These are phyloP conservation scores for Bassia scoparia DNA, from an alignment of 148 eudicot genomes.

Conservation along the genomic window DNA sequence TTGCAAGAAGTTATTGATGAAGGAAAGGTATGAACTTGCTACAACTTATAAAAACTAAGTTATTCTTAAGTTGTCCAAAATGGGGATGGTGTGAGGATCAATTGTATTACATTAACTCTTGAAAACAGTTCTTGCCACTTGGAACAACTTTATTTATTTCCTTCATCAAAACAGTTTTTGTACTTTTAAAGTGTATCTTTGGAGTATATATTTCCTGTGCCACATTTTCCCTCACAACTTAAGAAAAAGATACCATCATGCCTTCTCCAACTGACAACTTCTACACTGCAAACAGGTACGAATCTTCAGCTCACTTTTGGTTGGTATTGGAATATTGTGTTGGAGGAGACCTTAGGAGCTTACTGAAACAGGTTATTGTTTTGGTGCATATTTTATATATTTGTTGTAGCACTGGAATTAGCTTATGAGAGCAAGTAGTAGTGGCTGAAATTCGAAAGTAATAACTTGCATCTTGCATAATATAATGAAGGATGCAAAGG, in stretches of 20 bases:
- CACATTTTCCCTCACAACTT: neutral
- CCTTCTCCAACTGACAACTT: neutral
- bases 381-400: neutral
- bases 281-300: conserved; percentile 51
- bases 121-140: too few relatives aligned
- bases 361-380: conserved; percentile 63
- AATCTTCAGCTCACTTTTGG: conserved; percentile 95
- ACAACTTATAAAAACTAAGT: too few relatives aligned
- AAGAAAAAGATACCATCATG: neutral
- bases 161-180: too few relatives aligned
- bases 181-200: neutral
- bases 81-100: too few relatives aligned
- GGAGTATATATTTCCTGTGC: neutral
- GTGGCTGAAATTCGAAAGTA: neutral
- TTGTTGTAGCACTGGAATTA: neutral
- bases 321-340: conserved; percentile 93
- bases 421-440: neutral
- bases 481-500: neutral
- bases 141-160: too few relatives aligned
- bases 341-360: conserved; percentile 87
- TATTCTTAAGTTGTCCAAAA: too few relatives aligned
- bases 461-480: neutral
- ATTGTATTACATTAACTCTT: too few relatives aligned
- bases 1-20: conserved; percentile 79
- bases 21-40: conserved; percentile 65